Percentiles rank a stretch among this genome's conserved stretches.
phyloP scores from a whole-genome alignment of 106 monocot species.

The Dactylorhiza incarnata region DNA sequence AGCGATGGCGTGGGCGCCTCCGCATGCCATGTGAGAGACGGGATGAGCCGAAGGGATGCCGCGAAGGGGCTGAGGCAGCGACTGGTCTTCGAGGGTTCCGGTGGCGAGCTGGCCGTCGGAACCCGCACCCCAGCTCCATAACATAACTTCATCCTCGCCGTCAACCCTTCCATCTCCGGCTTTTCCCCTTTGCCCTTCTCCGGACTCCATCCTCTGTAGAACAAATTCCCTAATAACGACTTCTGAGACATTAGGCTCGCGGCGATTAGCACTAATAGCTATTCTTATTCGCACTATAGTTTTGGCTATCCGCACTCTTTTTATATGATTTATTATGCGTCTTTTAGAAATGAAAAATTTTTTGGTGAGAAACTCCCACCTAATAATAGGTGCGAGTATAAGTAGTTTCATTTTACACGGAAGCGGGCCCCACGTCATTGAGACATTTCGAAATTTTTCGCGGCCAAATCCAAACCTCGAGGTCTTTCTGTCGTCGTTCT shows the following conservation, averaged over 20 bases:
- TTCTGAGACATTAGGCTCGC: neutral
- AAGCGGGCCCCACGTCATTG: too few species aligned
- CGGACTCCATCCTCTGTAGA: neutral
- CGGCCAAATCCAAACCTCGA: too few species aligned
- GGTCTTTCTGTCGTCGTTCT: too few species aligned
- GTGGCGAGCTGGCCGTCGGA: conserved; percentile 78
- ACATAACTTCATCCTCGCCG: conserved; percentile 11
- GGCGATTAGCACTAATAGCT: too few species aligned
- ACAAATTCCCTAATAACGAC: neutral
- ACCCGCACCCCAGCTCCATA: conserved; percentile 84
- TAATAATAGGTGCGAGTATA: too few species aligned
- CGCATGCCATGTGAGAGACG: conserved; percentile 59
- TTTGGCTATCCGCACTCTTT: too few species aligned
- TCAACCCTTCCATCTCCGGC: neutral
- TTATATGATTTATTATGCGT: too few species aligned
- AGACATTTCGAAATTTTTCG: too few species aligned
- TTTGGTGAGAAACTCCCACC: too few species aligned
- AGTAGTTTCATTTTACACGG: too few species aligned
- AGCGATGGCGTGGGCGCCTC: conserved; percentile 73
- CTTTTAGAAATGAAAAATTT: too few species aligned
- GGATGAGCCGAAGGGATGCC: neutral
- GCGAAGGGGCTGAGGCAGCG: conserved; percentile 39
- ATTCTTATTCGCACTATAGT: too few species aligned
- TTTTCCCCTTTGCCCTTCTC: neutral
- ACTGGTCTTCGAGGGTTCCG: conserved; percentile 36